These are phyloP conservation scores for Juglanconis oblonga DNA, from an alignment of 2,329 filamentous ascomycete species.

Conservation along the genomic window DNA sequence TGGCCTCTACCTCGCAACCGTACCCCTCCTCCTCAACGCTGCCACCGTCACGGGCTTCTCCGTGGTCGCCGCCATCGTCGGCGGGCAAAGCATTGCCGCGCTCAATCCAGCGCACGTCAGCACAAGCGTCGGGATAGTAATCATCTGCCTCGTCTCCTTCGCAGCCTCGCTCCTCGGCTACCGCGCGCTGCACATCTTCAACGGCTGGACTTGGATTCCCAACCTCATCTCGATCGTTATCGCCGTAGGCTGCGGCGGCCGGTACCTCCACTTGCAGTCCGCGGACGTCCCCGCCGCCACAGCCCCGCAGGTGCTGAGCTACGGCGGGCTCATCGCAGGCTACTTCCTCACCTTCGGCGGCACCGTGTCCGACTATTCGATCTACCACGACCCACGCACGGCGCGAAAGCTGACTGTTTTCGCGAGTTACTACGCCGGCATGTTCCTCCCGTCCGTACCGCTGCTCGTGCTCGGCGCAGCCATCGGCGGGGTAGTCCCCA, in stretches of 20 bases:
- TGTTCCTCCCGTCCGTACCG: slow-evolving; percentile 46
- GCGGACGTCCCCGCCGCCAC: slow-evolving; percentile 33
- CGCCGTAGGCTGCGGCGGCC: slow-evolving; percentile 51
- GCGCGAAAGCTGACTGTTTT: slow-evolving; percentile 36
- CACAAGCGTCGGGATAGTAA: slow-evolving; percentile 54
- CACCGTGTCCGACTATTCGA: slow-evolving; percentile 55
- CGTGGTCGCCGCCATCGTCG: slow-evolving; percentile 53
- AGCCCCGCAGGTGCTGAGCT: slow-evolving; percentile 38
- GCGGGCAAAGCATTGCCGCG: slow-evolving; percentile 50
- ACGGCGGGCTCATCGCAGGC: slow-evolving; percentile 45
- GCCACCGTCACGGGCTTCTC: slow-evolving; percentile 58
- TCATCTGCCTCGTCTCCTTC: slow-evolving; percentile 51
- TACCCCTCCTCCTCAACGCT: slow-evolving; percentile 53
- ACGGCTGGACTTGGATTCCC: slow-evolving; percentile 56
- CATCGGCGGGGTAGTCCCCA: slow-evolving; percentile 47
- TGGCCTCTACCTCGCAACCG: slow-evolving; percentile 48
- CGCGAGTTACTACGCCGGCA: slow-evolving; percentile 49
- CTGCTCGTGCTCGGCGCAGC: slow-evolving; percentile 49
- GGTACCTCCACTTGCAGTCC: slow-evolving; percentile 44
- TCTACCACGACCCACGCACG: slow-evolving; percentile 45
- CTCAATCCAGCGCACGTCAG: slow-evolving; percentile 44
- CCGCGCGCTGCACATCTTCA: slow-evolving; percentile 49
- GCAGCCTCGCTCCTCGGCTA: slow-evolving; percentile 55
- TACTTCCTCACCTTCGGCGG: slow-evolving; percentile 52
- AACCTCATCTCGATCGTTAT: slow-evolving; percentile 50